Evolutionary conservation across 352 stramenopile genomes (phyloP).

Genomic region (Phytophthora pistaciae): DNA sequence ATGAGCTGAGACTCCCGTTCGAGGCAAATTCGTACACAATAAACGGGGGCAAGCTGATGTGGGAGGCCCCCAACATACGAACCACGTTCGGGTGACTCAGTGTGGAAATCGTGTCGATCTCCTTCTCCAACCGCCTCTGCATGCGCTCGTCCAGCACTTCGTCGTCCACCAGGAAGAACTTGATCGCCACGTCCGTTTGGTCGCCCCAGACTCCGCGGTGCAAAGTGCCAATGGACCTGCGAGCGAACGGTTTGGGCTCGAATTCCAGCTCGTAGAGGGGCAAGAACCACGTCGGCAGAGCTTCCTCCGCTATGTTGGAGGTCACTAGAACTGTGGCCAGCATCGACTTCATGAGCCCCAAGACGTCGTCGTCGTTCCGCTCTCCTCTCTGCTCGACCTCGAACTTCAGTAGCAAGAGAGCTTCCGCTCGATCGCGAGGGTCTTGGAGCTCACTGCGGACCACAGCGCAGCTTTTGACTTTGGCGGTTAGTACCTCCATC

Average conservation of each 20-base stretch:
- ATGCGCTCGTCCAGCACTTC: neutral
- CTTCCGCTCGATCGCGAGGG: constrained; percentile 18
- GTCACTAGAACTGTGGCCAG: constrained; percentile 6
- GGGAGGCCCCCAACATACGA: neutral
- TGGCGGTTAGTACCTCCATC: neutral
- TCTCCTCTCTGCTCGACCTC: constrained; percentile 16
- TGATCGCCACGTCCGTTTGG: constrained; percentile 37
- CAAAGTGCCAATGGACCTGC: constrained; percentile 13
- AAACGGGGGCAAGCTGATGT: neutral
- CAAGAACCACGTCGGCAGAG: constrained; percentile 25
- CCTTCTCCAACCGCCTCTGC: constrained; percentile 10
- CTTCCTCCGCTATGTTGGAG: neutral
- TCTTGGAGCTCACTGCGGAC: constrained; percentile 17
- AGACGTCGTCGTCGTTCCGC: constrained; percentile 4
- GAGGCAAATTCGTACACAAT: neutral
- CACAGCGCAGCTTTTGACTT: neutral
- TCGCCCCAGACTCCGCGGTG: constrained; percentile 24
- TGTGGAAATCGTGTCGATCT: constrained; percentile 20
- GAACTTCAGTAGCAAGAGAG: constrained; percentile 23
- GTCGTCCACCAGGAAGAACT: constrained; percentile 12
- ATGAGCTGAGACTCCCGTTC: neutral
- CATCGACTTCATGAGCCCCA: constrained; percentile 17
- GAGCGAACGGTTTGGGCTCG: constrained; percentile 24
- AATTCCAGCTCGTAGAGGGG: constrained; percentile 26
- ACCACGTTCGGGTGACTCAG: neutral